phyloP scores from a whole-genome alignment of 129 eudicot genomes.

The Pseudognaphalium luteoalbum region DNA sequence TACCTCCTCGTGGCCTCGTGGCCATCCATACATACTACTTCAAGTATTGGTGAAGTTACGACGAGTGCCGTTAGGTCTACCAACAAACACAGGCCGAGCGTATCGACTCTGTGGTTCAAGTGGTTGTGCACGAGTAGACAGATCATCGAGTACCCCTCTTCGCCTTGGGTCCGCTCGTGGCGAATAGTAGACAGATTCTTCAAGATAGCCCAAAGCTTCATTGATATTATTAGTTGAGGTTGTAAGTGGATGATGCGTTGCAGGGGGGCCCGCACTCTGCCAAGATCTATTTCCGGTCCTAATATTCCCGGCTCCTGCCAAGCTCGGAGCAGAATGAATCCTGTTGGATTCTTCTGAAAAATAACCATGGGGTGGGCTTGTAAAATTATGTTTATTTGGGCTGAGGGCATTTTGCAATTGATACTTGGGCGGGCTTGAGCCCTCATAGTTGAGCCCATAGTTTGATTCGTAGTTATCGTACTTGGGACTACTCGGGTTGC shows the following conservation, averaged over 20 bases:
- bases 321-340: neutral
- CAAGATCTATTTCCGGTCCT: slow-evolving; percentile 13
- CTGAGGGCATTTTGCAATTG: neutral
- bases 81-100: slow-evolving; percentile 34
- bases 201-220: slow-evolving; percentile 32
- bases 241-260: slow-evolving; percentile 30
- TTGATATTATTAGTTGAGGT: slow-evolving; percentile 20
- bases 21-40: neutral
- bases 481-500: slow-evolving; percentile 12
- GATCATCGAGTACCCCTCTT: slow-evolving; percentile 35
- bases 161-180: slow-evolving; percentile 35
- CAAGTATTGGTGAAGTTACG: neutral
- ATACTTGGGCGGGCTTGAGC: slow-evolving; percentile 25
- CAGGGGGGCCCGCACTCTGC: slow-evolving; percentile 12
- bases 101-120: slow-evolving; percentile 34
- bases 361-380: slow-evolving; percentile 13
- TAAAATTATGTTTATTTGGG: neutral
- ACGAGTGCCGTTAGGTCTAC: slow-evolving; percentile 15
- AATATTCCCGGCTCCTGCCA: slow-evolving; percentile 4
- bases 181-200: slow-evolving; percentile 32
- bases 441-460: slow-evolving; percentile 20
- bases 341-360: slow-evolving; percentile 6
- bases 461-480: slow-evolving; percentile 10
- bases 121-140: slow-evolving; percentile 38
- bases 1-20: neutral